Base-by-base conservation (phyloP, 139 green algal species). In the Deuterostichococcus epilithicus region DNA sequence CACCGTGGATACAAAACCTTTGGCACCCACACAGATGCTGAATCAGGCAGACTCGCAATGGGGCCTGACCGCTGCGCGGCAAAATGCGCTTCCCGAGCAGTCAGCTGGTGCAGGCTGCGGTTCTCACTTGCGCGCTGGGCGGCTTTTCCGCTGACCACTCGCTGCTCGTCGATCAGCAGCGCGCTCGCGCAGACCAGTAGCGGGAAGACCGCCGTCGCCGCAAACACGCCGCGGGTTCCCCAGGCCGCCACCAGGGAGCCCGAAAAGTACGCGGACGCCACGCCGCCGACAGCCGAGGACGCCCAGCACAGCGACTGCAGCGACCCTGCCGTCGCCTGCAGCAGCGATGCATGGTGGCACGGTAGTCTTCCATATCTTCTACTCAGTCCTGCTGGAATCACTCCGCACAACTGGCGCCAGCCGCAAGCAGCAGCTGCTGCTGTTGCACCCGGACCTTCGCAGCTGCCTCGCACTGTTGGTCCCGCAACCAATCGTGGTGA, bases 251-350 rank as follows among this genome's bases (percentile, higher is more conserved):
- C 90, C 2, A 97, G 83, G 0, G 81, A 91, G 28, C 95, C 95
- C 38, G 81, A 88, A 77, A 95, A 97, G 87, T 98, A 98, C 8
- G 94, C 90, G 34, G 73, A 90, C 1, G 86, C 63, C 42, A 99
- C 93, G 73, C 88, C 90, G 5, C 96, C 96, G 0, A 94, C 68
- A 0, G 94, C 88, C 15, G 85, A 81, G 1, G 87, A 93, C 33
- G 81, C 93, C 95, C 95, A 99, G 83, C 95, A 98, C 23, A 99
- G 83, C 15, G 85, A 94, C 85, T 99, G 95, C 63, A 98, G 87
- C 1, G 82, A 91, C 20, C 95, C 95, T 10, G 92, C 86, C 1
- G 85, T 92, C 22, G 77, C 80, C 88, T 96, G 90, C 42, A 39
- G 60, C 37, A 59, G 42, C 8, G 8, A 52, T 52, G n/a, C n/a